Conservation (phyloP, 176 grass and related monocot species). For the Juncus inflexus region DNA sequence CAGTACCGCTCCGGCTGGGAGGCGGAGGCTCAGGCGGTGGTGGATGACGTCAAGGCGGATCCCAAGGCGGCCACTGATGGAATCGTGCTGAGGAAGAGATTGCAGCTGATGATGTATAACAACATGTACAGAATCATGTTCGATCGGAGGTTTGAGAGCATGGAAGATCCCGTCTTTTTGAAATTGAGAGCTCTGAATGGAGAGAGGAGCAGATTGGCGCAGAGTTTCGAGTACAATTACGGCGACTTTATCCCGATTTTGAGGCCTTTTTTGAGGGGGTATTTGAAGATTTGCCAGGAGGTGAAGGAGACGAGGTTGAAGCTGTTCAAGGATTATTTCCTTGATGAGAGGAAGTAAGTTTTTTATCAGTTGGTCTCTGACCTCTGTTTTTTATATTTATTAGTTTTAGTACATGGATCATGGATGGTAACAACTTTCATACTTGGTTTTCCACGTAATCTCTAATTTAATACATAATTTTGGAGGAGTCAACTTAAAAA, state of each 20-base stretch:
- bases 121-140: conserved; percentile 97
- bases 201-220: conserved; percentile 77
- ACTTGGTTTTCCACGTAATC: too few relatives aligned
- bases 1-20: conserved; percentile 71
- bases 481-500: too few relatives aligned
- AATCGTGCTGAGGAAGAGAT: conserved; percentile 50
- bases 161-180: conserved; percentile 73
- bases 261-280: conserved; percentile 57
- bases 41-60: conserved; percentile 55
- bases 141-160: conserved; percentile 58
- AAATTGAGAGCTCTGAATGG: conserved; percentile 49
- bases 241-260: conserved; percentile 92
- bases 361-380: background rate
- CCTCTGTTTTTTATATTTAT: background rate
- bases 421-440: too few relatives aligned
- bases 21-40: conserved; percentile 56
- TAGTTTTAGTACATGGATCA: background rate
- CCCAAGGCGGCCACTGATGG: conserved; percentile 37
- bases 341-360: conserved; percentile 89
- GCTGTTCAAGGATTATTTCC: conserved; percentile 88
- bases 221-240: conserved; percentile 98
- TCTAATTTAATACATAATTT: too few relatives aligned
- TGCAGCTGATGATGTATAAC: conserved; percentile 98
- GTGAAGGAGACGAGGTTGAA: conserved; percentile 67
- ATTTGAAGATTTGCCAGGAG: conserved; percentile 72